Evolutionary conservation across 352 stramenopile species (phyloP), one percentile per base, ranked within the genome.

Genomic region (Phytophthora sp.): DNA sequence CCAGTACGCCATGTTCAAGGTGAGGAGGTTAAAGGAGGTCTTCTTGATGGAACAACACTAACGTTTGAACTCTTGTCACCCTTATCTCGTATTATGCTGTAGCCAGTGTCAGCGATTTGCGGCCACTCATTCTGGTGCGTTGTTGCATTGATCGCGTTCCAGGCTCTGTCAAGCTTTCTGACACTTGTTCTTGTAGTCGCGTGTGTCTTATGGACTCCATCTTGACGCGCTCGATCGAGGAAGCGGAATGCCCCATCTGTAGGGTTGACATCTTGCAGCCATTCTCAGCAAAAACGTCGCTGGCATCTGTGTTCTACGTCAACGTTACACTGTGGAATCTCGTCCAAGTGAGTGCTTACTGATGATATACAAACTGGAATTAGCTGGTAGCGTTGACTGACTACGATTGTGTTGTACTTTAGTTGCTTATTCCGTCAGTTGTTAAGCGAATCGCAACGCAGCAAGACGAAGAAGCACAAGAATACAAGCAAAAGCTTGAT

Each of bases 281-380:
- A 21, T 62, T 82, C 21, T 62, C 61, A 23, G 33, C 62, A 7
- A 71, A 67, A 26, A 35, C 54, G 7, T 66, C 68, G 12, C 42
- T 75, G 8, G 41, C 46, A 8, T 69, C 71, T 11, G 50, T 75
- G 18, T 88, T 93, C 53, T 79, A 67, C 15, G 63, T 90, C 49
- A 93, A 90, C 33, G 79, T 93, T 4, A 89, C 82, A 27, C 59
- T 93, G 18, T 93, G 82, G 82, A 93, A 90, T 57, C 52, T 88
- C 27, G 74, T 81, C 15, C 84, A 93, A 72, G 82, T 90, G 33
- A 4, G 70, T 66, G 16, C 4, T 29, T 2, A 21, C 35, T 27
- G 12, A 31, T 4, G 12, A 35, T 23, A 16, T 24, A 7, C 26
- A 52, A 18, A 33, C n/a, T 26, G 8, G 29, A 18, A 38, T n/a